A percentile compares a stretch with the other conserved stretches of the same genome.
These are phyloP conservation scores for Chaetomium sp. DNA, from an alignment of 2,329 filamentous ascomycete species.

Conservation along the genomic window DNA sequence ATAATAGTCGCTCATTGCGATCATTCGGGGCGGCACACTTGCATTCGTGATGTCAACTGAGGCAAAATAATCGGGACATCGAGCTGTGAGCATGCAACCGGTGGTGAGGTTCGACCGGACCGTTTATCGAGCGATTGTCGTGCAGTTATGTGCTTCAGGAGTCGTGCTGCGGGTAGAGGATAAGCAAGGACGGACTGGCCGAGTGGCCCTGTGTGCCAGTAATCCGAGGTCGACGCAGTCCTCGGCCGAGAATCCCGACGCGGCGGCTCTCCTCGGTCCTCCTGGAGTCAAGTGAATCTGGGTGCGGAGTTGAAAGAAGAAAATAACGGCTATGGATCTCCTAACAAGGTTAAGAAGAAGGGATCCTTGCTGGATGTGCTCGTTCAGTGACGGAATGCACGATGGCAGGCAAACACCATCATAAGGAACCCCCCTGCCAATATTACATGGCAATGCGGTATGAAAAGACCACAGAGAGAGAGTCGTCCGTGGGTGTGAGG, in stretches of 20 bases:
- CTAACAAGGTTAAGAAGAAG: slow-evolving; percentile 1
- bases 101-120: background rate
- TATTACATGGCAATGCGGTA: slow-evolving; percentile 11
- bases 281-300: background rate
- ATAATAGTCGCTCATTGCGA: slow-evolving; percentile 51
- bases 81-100: background rate
- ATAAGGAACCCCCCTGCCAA: slow-evolving; percentile 15
- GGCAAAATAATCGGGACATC: background rate
- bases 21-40: background rate
- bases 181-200: background rate
- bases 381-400: slow-evolving; percentile 13
- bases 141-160: background rate
- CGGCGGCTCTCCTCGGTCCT: background rate
- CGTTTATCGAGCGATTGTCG: no score
- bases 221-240: background rate
- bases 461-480: slow-evolving; percentile 5
- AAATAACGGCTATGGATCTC: slow-evolving; percentile 1
- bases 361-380: slow-evolving; percentile 11
- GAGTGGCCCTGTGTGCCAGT: slow-evolving; percentile 2
- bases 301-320: background rate
- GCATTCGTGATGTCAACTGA: background rate
- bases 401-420: slow-evolving; percentile 12
- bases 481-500: background rate
- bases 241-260: background rate
- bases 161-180: no score